A percentile compares a stretch with the other conserved stretches of the same genome.
These are phyloP conservation scores for Lentinula edodes DNA, from an alignment of 768 basidiomycete genomes.

Conservation along the genomic window DNA sequence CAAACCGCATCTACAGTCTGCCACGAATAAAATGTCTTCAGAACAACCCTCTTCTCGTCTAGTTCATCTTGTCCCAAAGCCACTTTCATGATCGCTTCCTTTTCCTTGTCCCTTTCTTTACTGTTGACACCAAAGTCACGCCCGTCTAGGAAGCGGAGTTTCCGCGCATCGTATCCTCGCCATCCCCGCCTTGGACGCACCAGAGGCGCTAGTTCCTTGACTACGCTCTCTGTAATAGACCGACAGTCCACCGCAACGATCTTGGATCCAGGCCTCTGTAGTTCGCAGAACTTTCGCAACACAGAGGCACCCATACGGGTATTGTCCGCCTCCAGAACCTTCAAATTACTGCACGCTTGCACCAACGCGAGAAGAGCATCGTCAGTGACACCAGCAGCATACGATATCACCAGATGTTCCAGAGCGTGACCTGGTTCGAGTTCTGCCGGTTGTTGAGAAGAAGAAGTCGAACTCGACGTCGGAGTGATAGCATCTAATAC, in stretches of 20 bases:
- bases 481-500: conserved; percentile 67
- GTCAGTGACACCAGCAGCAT: conserved; percentile 58
- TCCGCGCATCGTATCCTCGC: conserved; percentile 68
- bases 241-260: conserved; percentile 76
- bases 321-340: conserved; percentile 71
- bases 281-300: conserved; percentile 62
- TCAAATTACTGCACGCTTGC: conserved; percentile 53
- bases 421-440: conserved; percentile 56
- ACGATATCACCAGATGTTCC: conserved; percentile 68
- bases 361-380: conserved; percentile 62
- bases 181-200: conserved; percentile 72
- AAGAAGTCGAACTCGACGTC: neutral
- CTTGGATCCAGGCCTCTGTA: conserved; percentile 47
- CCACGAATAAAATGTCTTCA: conserved; percentile 86
- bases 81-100: conserved; percentile 5
- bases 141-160: conserved; percentile 65
- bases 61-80: conserved; percentile 72
- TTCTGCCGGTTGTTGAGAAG: neutral
- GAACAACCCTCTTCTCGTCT: conserved; percentile 61
- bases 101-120: conserved; percentile 64
- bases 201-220: conserved; percentile 53
- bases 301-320: conserved; percentile 63
- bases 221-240: conserved; percentile 50
- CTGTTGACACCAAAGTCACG: conserved; percentile 54
- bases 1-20: conserved; percentile 79